Base-by-base conservation (phyloP, 2,329 filamentous ascomycete genomes). In the Sclerotinia nivalis region DNA sequence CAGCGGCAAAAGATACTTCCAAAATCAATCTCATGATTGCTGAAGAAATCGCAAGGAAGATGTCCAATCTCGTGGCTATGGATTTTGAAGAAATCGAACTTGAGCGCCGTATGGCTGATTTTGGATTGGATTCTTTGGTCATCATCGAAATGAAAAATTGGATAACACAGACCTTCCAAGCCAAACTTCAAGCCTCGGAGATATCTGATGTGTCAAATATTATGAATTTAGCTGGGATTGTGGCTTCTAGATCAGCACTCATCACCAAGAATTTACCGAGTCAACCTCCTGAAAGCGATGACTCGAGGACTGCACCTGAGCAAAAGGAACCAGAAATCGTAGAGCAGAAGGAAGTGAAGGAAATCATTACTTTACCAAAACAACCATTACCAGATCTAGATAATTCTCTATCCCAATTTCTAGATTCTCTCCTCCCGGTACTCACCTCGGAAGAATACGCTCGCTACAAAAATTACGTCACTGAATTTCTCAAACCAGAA, bases 111-210 rank as follows among this genome's bases (percentile, higher is more conserved):
- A 47, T 47, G 18, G 28, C n/a, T 7, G 58, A 61, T 25, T 45
- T 61, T 61, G 58, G 37, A 25, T 7, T 61, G 7, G 58, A 61
- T 43, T 43, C 58, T 47, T 61, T 61, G 37, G n/a, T 61, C 45
- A 31, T 18, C 12, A 61, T 61, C 18, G 58, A 61, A 61, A 18
- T 61, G 22, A 45, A 45, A 22, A 61, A 61, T 22, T 61, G 40
- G 58, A 61, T 28, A 28, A 45, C n/a, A 25, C 22, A 45, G 31
- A 45, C 13, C 8, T 61, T 47, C 12, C 37, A 61, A 12, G 58
- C 58, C 7, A 45, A 45, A 12, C 22, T 61, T 28, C 58, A 61
- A n/a, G n/a, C 37, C 1, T 61, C 58, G 2, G 58, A 61, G 22
- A 45, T 61, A 28, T 45, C 40, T 18, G 58, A 61, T 45, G 13